These are phyloP conservation scores for Coemansia pectinata DNA, from an alignment of 192 early-diverging fungal species.

Conservation along the genomic window DNA sequence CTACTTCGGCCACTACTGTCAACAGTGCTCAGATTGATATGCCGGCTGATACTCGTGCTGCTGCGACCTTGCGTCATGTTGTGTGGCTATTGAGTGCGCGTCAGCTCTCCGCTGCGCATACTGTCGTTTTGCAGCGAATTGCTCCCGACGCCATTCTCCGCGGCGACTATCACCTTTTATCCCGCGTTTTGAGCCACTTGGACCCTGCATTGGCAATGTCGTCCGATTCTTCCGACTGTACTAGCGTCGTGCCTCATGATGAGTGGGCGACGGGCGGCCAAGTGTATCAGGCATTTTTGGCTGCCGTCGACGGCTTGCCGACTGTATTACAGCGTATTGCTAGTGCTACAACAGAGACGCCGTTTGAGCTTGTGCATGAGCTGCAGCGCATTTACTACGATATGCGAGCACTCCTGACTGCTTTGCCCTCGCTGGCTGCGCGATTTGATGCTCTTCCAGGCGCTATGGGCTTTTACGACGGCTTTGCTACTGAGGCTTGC, in stretches of 20 bases:
- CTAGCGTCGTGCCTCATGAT: conserved; percentile 5
- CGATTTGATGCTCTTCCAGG: conserved; percentile 8
- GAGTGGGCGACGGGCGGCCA: conserved; percentile 41
- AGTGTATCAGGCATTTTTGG: conserved; percentile 37
- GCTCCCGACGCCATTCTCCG: conserved; percentile 60
- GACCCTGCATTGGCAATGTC: conserved; percentile 9
- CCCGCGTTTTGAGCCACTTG: conserved; percentile 38
- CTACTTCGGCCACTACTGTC: neutral
- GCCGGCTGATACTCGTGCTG: conserved; percentile 8
- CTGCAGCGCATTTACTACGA: conserved; percentile 27
- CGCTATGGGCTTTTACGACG: conserved; percentile 25
- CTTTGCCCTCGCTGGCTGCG: conserved; percentile 28
- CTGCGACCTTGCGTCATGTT: conserved; percentile 32
- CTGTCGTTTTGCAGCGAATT: conserved; percentile 55
- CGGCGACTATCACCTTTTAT: conserved; percentile 49
- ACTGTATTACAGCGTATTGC: conserved; percentile 28
- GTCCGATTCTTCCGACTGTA: neutral
- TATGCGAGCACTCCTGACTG: conserved; percentile 29
- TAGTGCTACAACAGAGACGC: neutral
- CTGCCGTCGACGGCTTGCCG: conserved; percentile 25
- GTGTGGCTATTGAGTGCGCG: conserved; percentile 52
- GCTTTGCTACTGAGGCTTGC: conserved; percentile 9
- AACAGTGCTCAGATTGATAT: neutral
- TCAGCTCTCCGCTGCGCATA: conserved; percentile 51
- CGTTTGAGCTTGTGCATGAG: conserved; percentile 13